Evolutionary conservation across 1,284 basidiomycete species (phyloP).

Genomic region (Ganoderma sp.): DNA sequence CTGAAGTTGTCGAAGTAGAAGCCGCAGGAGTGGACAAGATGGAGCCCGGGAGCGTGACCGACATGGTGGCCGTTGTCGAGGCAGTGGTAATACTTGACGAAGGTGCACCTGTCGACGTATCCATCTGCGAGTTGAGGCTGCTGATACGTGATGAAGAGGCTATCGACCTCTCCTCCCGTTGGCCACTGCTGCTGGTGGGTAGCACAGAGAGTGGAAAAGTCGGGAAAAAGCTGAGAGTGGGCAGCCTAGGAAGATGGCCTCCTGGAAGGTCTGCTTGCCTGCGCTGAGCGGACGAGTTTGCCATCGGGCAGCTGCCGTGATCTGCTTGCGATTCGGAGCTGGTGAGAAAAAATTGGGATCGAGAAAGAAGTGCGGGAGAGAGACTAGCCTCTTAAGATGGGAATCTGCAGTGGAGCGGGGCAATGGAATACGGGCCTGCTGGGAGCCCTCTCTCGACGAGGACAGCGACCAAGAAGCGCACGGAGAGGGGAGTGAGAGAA

Average conservation of each 20-base stretch:
- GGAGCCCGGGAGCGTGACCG: not conserved
- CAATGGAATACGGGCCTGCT: too few relatives aligned
- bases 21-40: not conserved
- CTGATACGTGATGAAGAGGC: not conserved
- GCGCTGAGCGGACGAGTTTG: conserved; percentile 17
- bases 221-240: not conserved
- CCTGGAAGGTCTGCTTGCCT: conserved; percentile 23
- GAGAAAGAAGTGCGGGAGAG: too few relatives aligned
- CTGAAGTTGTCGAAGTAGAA: conserved; percentile 12
- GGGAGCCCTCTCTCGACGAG: too few relatives aligned
- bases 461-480: too few relatives aligned
- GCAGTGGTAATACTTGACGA: not conserved
- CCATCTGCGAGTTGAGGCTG: too few relatives aligned
- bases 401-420: too few relatives aligned
- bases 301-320: not conserved
- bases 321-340: too few relatives aligned
- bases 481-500: too few relatives aligned
- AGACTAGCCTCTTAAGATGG: too few relatives aligned
- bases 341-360: too few relatives aligned
- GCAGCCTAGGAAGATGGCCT: conserved; percentile 2
- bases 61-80: not conserved
- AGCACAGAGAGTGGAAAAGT: not conserved
- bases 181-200: not conserved
- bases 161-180: not conserved
- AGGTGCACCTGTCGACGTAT: too few relatives aligned